These are phyloP conservation scores for Xylaria bambusicola DNA, from an alignment of 495 filamentous ascomycete species.

Conservation along the genomic window DNA sequence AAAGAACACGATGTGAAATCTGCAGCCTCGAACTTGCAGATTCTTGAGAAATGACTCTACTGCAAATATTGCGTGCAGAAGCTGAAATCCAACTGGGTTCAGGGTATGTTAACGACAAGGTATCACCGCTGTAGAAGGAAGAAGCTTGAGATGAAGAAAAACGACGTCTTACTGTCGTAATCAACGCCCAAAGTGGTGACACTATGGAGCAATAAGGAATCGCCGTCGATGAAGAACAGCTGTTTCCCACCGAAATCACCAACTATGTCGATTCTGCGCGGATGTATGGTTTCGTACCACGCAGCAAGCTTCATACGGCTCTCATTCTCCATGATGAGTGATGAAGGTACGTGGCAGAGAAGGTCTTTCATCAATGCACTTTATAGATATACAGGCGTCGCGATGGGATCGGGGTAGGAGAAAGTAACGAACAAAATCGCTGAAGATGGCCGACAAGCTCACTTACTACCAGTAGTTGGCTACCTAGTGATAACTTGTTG, in stretches of 20 bases:
- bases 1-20: slow-evolving; percentile 72
- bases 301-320: neutral
- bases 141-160: neutral
- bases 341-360: neutral
- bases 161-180: slow-evolving; percentile 48
- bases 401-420: neutral
- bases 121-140: neutral
- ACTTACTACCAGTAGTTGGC: too few species aligned
- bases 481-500: too few species aligned
- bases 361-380: neutral
- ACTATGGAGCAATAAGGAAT: slow-evolving; percentile 65
- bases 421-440: neutral
- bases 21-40: slow-evolving; percentile 62
- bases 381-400: neutral
- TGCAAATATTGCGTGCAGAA: slow-evolving; percentile 68
- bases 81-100: slow-evolving; percentile 60
- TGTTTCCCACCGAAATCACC: slow-evolving; percentile 76
- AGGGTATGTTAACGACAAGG: neutral
- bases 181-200: slow-evolving; percentile 63
- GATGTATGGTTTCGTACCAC: slow-evolving; percentile 24
- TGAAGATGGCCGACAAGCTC: too few species aligned
- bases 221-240: slow-evolving; percentile 72
- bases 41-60: slow-evolving; percentile 65
- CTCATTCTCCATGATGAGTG: neutral
- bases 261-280: slow-evolving; percentile 58